phyloP scores from a whole-genome alignment of 345 rosid species.

The Acer yangbiense region DNA sequence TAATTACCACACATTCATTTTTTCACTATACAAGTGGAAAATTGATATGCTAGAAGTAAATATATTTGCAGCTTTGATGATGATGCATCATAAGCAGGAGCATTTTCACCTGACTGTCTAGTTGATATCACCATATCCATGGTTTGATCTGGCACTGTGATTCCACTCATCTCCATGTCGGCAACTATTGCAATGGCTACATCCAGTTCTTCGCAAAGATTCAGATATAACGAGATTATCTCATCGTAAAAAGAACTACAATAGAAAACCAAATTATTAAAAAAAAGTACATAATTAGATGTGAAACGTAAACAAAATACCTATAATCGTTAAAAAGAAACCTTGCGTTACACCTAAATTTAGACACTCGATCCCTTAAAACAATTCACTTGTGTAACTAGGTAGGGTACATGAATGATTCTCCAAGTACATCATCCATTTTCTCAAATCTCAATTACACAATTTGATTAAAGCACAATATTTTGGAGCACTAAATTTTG shows the following conservation, averaged over 20 bases:
- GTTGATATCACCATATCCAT: conserved; percentile 77
- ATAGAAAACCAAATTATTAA: not conserved
- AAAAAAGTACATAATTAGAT: conserved; percentile 13
- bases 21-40: conserved; percentile 6
- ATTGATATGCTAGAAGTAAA: not conserved
- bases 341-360: not conserved
- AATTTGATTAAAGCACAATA: not conserved
- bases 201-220: conserved; percentile 84
- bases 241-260: conserved; percentile 88
- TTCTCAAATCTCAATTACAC: not conserved
- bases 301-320: too few species aligned
- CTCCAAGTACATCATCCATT: too few species aligned
- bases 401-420: not conserved
- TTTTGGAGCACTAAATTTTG: not conserved
- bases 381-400: not conserved
- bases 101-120: conserved; percentile 49
- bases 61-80: conserved; percentile 19
- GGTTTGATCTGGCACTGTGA: conserved; percentile 64
- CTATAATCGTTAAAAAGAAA: not conserved
- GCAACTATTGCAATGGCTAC: conserved; percentile 91
- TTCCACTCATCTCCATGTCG: conserved; percentile 79
- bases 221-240: conserved; percentile 72
- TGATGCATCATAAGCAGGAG: conserved; percentile 18
- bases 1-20: too few species aligned
- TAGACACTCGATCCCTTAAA: not conserved